Evolutionary conservation across 768 basidiomycete species (phyloP).

Genomic region (Agaricus subrufescens): DNA sequence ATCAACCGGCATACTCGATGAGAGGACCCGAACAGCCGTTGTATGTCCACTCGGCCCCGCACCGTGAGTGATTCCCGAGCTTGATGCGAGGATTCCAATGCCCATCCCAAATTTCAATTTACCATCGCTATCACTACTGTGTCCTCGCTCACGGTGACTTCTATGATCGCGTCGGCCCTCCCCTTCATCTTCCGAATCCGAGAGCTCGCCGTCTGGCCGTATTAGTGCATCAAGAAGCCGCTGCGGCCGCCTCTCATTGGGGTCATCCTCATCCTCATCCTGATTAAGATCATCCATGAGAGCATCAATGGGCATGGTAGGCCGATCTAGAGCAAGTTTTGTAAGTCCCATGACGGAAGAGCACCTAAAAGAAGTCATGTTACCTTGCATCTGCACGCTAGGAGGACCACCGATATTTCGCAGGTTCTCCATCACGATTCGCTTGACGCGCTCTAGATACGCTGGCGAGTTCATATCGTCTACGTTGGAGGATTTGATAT

Average conservation of each 20-base stretch:
- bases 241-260: slow-evolving; percentile 72
- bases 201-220: slow-evolving; percentile 85
- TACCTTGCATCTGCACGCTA: slow-evolving; percentile 88
- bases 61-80: slow-evolving; percentile 56
- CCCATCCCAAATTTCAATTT: slow-evolving; percentile 61
- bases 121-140: slow-evolving; percentile 38
- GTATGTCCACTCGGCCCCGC: slow-evolving; percentile 73
- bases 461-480: slow-evolving; percentile 92
- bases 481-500: slow-evolving; percentile 91
- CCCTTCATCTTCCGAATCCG: slow-evolving; percentile 98
- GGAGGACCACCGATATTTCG: slow-evolving; percentile 85
- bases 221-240: slow-evolving; percentile 75
- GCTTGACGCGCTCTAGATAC: slow-evolving; percentile 90
- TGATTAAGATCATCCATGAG: slow-evolving; percentile 74
- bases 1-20: slow-evolving; percentile 10
- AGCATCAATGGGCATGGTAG: slow-evolving; percentile 78
- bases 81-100: slow-evolving; percentile 68
- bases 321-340: slow-evolving; percentile 57
- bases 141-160: slow-evolving; percentile 51
- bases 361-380: slow-evolving; percentile 13
- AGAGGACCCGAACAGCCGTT: slow-evolving; percentile 44
- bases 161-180: slow-evolving; percentile 73
- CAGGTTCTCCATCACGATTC: slow-evolving; percentile 88
- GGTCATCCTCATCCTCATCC: slow-evolving; percentile 79
- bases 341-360: neutral